Evolutionary conservation across 1,139 yeast genomes (phyloP), one percentile per base, ranked within the genome.

Genomic region (Chernovozyma sophiae-reginae): DNA sequence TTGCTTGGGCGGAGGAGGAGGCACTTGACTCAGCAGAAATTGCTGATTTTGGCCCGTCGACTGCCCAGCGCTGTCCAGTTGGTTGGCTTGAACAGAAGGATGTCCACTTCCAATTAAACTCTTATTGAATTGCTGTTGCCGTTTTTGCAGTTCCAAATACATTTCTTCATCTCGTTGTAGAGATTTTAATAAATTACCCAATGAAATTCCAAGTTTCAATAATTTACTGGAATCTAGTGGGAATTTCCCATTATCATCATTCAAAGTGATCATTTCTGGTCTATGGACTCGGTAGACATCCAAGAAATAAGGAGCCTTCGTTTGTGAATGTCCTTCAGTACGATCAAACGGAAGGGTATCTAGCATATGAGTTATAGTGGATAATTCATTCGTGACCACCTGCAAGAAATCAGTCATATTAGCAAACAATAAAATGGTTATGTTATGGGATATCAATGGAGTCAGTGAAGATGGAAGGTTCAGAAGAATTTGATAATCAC

Each of bases 141-240:
- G 59, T 33, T 52, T 49, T 16, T 41, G 43, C 24, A 42, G 58
- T 30, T 52, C 55, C 24, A 42, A 51, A 35, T 52, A 52, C 36
- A 49, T 44, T 28, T 65, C 70, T 42, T 66, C 68, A 40, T 69
- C 74, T 22, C 52, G 42, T 38, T 64, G 63, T 30, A 62, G 53
- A 12, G 70, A 53, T 42, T 65, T 67, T 30, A 69, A 46, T 35
- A 69, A 52, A 45, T 67, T 68, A 0, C 76, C 76, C 23, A 70
- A 54, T 27, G 73, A 67, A 19, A 70, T 68, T 8, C 72, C 70
- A 29, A 70, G 49, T 45, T 70, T 70, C 32, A 70, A 51, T 27
- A 70, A 52, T 43, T 68, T 67, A 44, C 50, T 62, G 31, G 65
- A 51, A 37, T 69, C 68, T 8, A 69, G 56, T 18, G 70, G 71